Evolutionary conservation across 1,284 basidiomycete genomes (phyloP).

Genomic region (Cutaneotrichosporon sp.): DNA sequence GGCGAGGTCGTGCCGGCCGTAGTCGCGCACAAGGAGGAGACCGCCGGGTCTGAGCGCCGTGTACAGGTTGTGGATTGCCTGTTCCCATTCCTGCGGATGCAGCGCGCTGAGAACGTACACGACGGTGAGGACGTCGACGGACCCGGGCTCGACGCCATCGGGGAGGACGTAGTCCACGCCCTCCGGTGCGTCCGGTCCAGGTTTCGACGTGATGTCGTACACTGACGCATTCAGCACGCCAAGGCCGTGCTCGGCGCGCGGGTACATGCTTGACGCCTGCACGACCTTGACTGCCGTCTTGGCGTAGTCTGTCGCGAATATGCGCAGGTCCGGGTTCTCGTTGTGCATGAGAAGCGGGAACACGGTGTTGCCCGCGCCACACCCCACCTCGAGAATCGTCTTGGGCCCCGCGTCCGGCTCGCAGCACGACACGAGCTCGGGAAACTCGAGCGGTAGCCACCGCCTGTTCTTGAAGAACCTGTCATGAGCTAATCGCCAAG

Average conservation of each 20-base stretch:
- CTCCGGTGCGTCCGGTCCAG: conserved; percentile 2
- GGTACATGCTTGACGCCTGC: conserved; percentile 69
- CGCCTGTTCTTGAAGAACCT: conserved; percentile 83
- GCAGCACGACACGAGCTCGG: conserved; percentile 68
- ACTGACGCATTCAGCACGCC: conserved; percentile 65
- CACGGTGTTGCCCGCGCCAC: conserved; percentile 88
- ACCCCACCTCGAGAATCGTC: conserved; percentile 75
- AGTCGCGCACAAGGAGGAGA: conserved; percentile 80
- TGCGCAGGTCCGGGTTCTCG: conserved; percentile 66
- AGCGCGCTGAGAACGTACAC: conserved; percentile 94
- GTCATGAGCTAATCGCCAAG: neutral
- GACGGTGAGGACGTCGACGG: conserved; percentile 82
- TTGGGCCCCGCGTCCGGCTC: conserved; percentile 67
- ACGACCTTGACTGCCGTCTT: conserved; percentile 85
- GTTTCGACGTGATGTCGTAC: conserved; percentile 77
- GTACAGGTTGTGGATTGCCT: conserved; percentile 77
- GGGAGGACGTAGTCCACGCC: conserved; percentile 53
- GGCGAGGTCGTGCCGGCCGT: conserved; percentile 88
- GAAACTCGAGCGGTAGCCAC: conserved; percentile 92
- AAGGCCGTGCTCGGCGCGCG: conserved; percentile 60
- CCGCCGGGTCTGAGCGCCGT: conserved; percentile 87
- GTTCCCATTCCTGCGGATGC: conserved; percentile 86
- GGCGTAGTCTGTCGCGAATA: conserved; percentile 88
- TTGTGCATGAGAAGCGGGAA: conserved; percentile 82
- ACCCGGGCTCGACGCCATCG: conserved; percentile 57